A percentile compares a stretch with the other conserved stretches of the same genome.
Evolutionary conservation across 2,329 filamentous ascomycete genomes (phyloP).

Genomic region (Monosporascus cannonballus): DNA sequence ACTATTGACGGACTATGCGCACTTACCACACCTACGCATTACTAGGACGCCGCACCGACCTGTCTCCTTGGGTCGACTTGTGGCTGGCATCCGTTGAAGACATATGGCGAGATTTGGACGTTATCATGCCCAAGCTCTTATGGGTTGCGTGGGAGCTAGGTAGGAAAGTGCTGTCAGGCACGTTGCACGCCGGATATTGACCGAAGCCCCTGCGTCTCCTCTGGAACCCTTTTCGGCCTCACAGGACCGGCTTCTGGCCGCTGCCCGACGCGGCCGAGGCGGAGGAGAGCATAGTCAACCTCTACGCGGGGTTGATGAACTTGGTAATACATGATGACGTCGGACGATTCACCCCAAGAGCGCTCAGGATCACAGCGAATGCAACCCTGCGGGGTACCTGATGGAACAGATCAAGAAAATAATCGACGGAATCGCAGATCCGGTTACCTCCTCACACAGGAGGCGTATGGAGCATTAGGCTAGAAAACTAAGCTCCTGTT

Average conservation of each 20-base stretch:
- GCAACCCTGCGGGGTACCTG: background rate
- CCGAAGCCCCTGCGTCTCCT: constrained; percentile 11
- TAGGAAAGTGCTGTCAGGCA: constrained; percentile 10
- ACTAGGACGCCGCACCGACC: constrained; percentile 1
- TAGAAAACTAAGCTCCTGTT: background rate
- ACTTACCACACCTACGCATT: constrained; percentile 1
- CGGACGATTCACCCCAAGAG: background rate
- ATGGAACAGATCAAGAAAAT: background rate
- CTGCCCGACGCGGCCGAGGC: constrained; percentile 19
- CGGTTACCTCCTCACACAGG: background rate
- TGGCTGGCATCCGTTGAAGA: constrained; percentile 1
- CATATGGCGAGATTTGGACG: background rate
- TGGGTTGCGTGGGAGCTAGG: constrained; percentile 29
- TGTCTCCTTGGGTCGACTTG: constrained; percentile 1
- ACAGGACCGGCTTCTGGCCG: constrained; percentile 27
- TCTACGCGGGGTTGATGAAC: constrained; percentile 2
- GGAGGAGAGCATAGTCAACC: constrained; percentile 14
- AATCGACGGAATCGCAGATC: background rate
- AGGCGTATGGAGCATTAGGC: background rate
- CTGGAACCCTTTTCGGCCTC: constrained; percentile 3
- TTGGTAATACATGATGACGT: constrained; percentile 2
- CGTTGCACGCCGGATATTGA: constrained; percentile 16
- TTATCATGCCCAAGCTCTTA: constrained; percentile 16
- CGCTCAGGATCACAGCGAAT: background rate
- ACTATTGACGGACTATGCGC: constrained; percentile 1